Conservation (phyloP, 768 basidiomycete species). For the Suillus americanus region DNA sequence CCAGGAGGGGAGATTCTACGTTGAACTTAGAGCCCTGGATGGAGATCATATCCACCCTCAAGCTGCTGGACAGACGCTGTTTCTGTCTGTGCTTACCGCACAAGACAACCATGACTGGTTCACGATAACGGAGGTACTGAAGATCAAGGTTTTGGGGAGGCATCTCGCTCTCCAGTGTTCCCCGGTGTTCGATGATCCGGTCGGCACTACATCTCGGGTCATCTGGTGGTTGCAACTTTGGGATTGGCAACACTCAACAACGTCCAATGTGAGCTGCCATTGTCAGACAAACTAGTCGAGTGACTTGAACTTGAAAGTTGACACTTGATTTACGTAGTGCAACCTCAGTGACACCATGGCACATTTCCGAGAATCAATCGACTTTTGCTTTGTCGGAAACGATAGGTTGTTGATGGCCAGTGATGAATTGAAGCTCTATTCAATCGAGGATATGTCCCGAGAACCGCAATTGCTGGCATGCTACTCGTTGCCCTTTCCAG, state of each 20-base stretch:
- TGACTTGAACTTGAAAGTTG: background rate
- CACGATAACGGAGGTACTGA: background rate
- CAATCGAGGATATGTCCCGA: background rate
- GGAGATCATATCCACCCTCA: background rate
- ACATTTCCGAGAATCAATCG: background rate
- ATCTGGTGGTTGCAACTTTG: slow-evolving; percentile 5
- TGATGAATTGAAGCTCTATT: background rate
- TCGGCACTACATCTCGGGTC: background rate
- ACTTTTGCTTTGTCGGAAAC: slow-evolving; percentile 5
- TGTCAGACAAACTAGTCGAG: background rate
- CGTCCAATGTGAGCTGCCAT: slow-evolving; percentile 1
- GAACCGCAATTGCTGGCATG: background rate
- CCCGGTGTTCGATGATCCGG: background rate
- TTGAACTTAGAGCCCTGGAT: background rate
- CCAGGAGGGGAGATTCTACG: background rate
- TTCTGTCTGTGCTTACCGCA: background rate
- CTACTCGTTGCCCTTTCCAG: background rate
- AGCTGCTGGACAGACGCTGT: background rate
- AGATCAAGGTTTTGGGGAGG: background rate
- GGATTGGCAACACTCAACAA: slow-evolving; percentile 7
- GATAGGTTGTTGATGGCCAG: background rate
- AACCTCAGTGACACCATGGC: background rate
- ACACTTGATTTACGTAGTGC: background rate
- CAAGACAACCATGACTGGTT: background rate
- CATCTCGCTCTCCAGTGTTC: background rate